Conservation (phyloP, 495 filamentous ascomycete species). For the Polyplosphaeria fusca region DNA sequence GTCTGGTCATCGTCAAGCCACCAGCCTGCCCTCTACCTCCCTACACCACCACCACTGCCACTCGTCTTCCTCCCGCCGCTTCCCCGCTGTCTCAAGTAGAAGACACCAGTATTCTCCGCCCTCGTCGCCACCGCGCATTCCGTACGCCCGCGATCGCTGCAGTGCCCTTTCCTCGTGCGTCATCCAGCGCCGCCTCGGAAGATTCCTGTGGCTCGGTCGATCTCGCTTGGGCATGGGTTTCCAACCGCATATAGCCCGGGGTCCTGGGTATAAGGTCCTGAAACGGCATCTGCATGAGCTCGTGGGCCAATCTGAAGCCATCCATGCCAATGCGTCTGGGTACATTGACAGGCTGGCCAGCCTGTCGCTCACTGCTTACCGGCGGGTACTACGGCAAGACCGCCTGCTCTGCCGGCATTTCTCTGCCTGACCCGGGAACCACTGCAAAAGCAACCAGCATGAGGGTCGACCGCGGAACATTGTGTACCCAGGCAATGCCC, state of each 20-base stretch:
- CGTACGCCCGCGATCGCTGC: slow-evolving; percentile 22
- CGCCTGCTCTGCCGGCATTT: slow-evolving; percentile 30
- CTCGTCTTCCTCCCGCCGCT: not conserved
- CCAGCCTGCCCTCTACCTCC: too few relatives aligned
- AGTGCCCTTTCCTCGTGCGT: slow-evolving; percentile 27
- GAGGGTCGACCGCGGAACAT: slow-evolving; percentile 8
- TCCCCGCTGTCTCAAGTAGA: slow-evolving; percentile 16
- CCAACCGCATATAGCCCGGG: slow-evolving; percentile 32
- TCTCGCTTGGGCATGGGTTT: slow-evolving; percentile 19
- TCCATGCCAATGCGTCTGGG: slow-evolving; percentile 33
- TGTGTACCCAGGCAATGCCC: slow-evolving; percentile 19
- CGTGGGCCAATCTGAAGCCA: slow-evolving; percentile 31
- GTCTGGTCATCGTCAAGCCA: too few relatives aligned
- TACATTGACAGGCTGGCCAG: slow-evolving; percentile 3
- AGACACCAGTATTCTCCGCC: slow-evolving; percentile 19
- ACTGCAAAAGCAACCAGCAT: slow-evolving; percentile 24
- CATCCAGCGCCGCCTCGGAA: slow-evolving; percentile 25
- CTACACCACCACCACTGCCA: slow-evolving; percentile 1
- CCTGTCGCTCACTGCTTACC: slow-evolving; percentile 11
- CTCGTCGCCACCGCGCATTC: slow-evolving; percentile 21
- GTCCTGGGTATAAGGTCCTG: slow-evolving; percentile 24
- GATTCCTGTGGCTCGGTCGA: slow-evolving; percentile 34
- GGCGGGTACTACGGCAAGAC: slow-evolving; percentile 30
- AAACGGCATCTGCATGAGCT: slow-evolving; percentile 36
- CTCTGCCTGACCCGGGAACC: slow-evolving; percentile 23